Evolutionary conservation across 1,139 yeast genomes (phyloP).

Genomic region (Candida sojae): DNA sequence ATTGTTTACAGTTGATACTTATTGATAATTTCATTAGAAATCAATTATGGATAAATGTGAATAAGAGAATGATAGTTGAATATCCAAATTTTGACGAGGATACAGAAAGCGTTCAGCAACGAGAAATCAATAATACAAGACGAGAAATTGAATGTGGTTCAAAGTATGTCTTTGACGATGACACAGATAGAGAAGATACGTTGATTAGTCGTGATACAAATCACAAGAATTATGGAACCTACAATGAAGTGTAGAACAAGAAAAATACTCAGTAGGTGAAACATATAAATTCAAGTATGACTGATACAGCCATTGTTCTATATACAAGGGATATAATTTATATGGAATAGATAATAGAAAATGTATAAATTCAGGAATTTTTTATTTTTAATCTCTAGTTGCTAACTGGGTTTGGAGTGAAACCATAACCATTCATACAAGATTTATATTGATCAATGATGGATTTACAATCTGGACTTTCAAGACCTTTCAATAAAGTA

Average conservation of each 20-base stretch:
- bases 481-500: constrained; percentile 78
- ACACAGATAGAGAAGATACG: neutral
- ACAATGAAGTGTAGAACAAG: constrained; percentile 6
- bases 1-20: constrained; percentile 81
- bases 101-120: constrained; percentile 16
- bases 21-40: constrained; percentile 84
- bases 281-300: neutral
- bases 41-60: constrained; percentile 30
- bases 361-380: neutral
- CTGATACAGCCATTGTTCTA: constrained; percentile 1
- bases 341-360: neutral
- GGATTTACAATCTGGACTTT: constrained; percentile 77
- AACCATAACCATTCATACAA: constrained; percentile 94
- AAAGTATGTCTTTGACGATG: neutral
- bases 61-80: constrained; percentile 20
- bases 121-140: constrained; percentile 14
- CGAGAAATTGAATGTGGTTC: constrained; percentile 7
- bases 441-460: constrained; percentile 69
- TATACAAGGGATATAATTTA: constrained; percentile 3
- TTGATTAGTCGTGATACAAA: neutral
- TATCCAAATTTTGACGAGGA: constrained; percentile 16
- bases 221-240: constrained; percentile 9
- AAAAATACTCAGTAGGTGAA: neutral
- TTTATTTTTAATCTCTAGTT: neutral
- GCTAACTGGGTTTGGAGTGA: constrained; percentile 36